A percentile compares a stretch with the other conserved stretches of the same genome.
phyloP scores from a whole-genome alignment of 768 basidiomycete species.

The Tricholoma sp. region DNA sequence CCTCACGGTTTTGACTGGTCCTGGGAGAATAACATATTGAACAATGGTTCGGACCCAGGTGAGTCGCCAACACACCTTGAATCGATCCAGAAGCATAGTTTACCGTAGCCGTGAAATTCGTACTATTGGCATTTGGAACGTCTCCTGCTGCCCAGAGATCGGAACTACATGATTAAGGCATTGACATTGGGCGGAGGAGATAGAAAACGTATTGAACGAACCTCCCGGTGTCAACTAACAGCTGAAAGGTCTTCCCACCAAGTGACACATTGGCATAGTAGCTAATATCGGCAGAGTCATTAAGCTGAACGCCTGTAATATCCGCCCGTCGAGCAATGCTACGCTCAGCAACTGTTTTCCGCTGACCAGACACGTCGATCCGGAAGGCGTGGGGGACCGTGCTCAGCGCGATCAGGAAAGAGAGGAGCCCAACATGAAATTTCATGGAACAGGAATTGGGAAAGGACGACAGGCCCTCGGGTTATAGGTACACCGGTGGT shows the following conservation, averaged over 20 bases:
- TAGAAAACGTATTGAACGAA: conserved; percentile 13
- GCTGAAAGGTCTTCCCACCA: conserved; percentile 28
- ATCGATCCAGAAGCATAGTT: conserved; percentile 52
- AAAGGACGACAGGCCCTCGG: background rate
- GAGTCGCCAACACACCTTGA: conserved; percentile 31
- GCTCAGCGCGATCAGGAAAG: conserved; percentile 1
- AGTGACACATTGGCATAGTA: conserved; percentile 36
- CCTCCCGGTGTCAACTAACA: conserved; percentile 47
- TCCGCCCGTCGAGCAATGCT: conserved; percentile 7
- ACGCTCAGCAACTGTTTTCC: background rate
- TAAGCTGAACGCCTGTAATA: conserved; percentile 18
- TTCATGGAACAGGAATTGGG: conserved; percentile 2
- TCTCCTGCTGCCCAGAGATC: conserved; percentile 56
- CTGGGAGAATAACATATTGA: conserved; percentile 18
- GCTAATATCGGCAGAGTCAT: conserved; percentile 33
- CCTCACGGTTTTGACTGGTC: conserved; percentile 38
- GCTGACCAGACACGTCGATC: conserved; percentile 17
- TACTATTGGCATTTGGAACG: conserved; percentile 33
- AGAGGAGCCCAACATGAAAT: conserved; percentile 4
- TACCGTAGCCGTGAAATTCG: conserved; percentile 35
- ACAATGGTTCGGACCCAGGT: background rate
- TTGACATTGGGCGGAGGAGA: background rate
- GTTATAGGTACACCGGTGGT: background rate
- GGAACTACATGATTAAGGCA: conserved; percentile 38
- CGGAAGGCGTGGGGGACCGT: conserved; percentile 11